phyloP scores from a whole-genome alignment of 257 asterid genomes.

The Paulownia fortunei region DNA sequence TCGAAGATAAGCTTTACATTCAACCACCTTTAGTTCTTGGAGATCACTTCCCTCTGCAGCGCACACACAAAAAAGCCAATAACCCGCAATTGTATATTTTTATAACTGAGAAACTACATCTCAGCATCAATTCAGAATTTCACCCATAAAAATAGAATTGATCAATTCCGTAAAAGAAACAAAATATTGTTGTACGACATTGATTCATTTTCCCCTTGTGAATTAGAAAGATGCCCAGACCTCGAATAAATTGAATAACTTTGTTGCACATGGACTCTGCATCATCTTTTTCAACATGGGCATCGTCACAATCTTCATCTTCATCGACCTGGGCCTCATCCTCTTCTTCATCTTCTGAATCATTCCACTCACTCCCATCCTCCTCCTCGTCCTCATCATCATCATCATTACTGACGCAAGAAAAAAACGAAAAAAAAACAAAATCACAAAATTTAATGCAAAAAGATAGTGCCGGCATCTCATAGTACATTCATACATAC shows the following conservation, averaged over 20 bases:
- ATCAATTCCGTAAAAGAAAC: slow-evolving; percentile 1
- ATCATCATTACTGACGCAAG: slow-evolving; percentile 29
- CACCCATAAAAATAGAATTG: background rate
- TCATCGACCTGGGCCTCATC: background rate
- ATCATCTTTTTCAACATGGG: slow-evolving; percentile 24
- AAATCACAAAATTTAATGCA: background rate
- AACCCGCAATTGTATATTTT: background rate
- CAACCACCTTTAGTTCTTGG: slow-evolving; percentile 49
- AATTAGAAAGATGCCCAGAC: slow-evolving; percentile 28
- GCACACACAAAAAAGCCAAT: slow-evolving; percentile 5
- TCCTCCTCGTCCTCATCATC: slow-evolving; percentile 32
- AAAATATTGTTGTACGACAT: background rate
- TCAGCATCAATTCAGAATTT: background rate
- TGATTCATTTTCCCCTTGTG: background rate
- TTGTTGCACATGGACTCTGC: slow-evolving; percentile 29
- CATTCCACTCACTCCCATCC: slow-evolving; percentile 27
- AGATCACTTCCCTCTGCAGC: slow-evolving; percentile 47
- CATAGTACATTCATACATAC: background rate
- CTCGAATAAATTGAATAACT: slow-evolving; percentile 39
- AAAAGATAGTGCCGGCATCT: background rate
- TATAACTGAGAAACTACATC: background rate
- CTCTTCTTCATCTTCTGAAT: slow-evolving; percentile 32
- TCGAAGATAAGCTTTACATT: slow-evolving; percentile 66
- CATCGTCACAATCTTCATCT: slow-evolving; percentile 4
- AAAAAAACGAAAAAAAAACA: background rate